phyloP scores from a whole-genome alignment of 2,329 filamentous ascomycete genomes.

The Cordyceps javanica region DNA sequence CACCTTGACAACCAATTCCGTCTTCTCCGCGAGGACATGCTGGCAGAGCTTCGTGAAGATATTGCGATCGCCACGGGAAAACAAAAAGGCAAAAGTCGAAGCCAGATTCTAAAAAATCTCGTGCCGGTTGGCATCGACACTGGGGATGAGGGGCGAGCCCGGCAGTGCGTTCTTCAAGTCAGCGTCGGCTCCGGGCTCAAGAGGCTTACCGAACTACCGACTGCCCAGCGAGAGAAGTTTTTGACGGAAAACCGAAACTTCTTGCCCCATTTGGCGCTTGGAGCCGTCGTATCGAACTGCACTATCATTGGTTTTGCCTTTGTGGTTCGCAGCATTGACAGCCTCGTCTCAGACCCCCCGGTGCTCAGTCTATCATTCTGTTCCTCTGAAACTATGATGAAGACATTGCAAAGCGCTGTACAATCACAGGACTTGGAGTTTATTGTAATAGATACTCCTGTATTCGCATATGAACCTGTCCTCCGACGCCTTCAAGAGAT shows the following conservation, averaged over 20 bases:
- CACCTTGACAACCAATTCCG: conserved; percentile 70
- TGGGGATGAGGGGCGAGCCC: conserved; percentile 23
- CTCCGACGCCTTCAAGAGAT: conserved; percentile 52
- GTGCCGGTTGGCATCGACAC: conserved; percentile 31
- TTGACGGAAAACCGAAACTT: conserved; percentile 42
- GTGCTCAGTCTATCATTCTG: conserved; percentile 46
- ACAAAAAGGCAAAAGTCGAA: conserved; percentile 34
- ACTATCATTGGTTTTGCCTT: conserved; percentile 55
- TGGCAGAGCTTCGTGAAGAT: conserved; percentile 59
- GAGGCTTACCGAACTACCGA: conserved; percentile 27
- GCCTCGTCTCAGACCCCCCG: conserved; percentile 38
- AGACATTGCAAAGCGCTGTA: conserved; percentile 40
- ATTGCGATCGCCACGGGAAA: conserved; percentile 42
- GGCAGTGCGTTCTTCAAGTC: conserved; percentile 31
- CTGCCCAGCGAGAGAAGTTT: conserved; percentile 33
- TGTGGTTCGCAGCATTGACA: conserved; percentile 44
- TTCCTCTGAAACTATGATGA: conserved; percentile 37
- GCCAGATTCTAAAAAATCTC: conserved; percentile 34
- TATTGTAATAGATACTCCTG: conserved; percentile 55
- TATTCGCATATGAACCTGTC: conserved; percentile 65
- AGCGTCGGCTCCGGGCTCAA: conserved; percentile 40
- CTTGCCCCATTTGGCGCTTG: conserved; percentile 55
- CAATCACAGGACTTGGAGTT: conserved; percentile 34
- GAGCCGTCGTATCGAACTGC: conserved; percentile 47
- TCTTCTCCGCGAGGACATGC: conserved; percentile 63